A percentile compares a stretch with the other conserved stretches of the same genome.
Conservation (phyloP, 129 eudicot genomes). For the Pittosporum tobira region DNA sequence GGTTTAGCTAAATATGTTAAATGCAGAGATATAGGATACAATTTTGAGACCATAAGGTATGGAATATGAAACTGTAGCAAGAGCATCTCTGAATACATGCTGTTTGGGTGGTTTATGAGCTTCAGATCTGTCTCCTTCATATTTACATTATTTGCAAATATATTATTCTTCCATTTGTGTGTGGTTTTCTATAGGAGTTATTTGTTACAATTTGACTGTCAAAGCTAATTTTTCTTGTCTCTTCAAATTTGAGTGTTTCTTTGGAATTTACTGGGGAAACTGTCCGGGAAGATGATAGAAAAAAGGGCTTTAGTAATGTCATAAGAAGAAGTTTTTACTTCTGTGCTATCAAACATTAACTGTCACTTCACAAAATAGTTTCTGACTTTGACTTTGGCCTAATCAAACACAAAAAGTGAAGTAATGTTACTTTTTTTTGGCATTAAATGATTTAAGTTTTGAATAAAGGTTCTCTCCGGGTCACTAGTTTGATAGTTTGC, state of each 20-base stretch:
- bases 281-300: not conserved
- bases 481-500: not conserved
- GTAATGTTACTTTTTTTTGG: not conserved
- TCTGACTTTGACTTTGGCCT: not conserved
- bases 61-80: not conserved
- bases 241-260: not conserved
- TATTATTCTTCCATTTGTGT: not conserved
- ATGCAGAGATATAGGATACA: slow-evolving; percentile 7
- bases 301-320: not conserved
- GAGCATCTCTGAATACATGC: not conserved
- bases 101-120: not conserved
- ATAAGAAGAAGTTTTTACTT: not conserved
- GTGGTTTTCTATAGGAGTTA: not conserved
- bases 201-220: not conserved
- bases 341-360: not conserved
- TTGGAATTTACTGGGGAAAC: not conserved
- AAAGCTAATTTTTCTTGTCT: not conserved
- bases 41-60: not conserved
- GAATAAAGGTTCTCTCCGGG: not conserved
- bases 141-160: not conserved
- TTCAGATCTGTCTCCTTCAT: slow-evolving; percentile 9
- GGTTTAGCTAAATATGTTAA: slow-evolving; percentile 10
- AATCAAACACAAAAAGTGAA: not conserved
- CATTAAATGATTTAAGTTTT: not conserved
- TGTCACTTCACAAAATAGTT: not conserved